Conservation (phyloP, 495 filamentous ascomycete genomes). For the Penicillium turbatum region DNA sequence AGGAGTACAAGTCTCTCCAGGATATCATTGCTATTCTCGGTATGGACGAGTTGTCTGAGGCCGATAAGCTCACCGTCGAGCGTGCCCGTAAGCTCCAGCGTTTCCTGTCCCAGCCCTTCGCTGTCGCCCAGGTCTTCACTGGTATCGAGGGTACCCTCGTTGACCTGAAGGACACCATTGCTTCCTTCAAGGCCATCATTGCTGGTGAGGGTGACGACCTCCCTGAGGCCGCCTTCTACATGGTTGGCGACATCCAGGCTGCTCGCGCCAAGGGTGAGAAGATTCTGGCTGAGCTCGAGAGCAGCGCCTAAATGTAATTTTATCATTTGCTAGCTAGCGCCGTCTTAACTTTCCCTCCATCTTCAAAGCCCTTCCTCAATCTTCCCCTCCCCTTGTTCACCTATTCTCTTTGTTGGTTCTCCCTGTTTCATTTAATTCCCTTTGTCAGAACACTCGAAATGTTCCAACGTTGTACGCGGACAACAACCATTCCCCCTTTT, state of each 20-base stretch:
- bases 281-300: constrained; percentile 94
- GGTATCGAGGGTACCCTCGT: constrained; percentile 97
- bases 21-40: constrained; percentile 99
- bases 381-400: constrained; percentile 9
- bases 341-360: constrained; percentile 12
- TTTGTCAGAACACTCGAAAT: constrained; percentile 32
- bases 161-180: constrained; percentile 96
- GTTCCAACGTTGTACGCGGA: constrained; percentile 28
- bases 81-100: constrained; percentile 99
- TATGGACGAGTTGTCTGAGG: constrained; percentile 99
- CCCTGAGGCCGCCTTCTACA: constrained; percentile 94
- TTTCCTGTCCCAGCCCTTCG: constrained; percentile 99
- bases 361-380: constrained; percentile 29
- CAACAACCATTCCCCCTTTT: constrained; percentile 34
- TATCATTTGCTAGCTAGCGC: constrained; percentile 36
- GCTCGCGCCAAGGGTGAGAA: constrained; percentile 97
- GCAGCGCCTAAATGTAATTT: constrained; percentile 55
- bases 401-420: constrained; percentile 9
- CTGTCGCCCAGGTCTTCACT: constrained; percentile 97
- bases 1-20: constrained; percentile 99
- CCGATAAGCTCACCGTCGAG: constrained; percentile 99
- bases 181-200: constrained; percentile 96
- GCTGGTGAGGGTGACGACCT: constrained; percentile 92
- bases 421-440: constrained; percentile 22
- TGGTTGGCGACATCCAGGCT: constrained; percentile 94